Evolutionary conservation across 169 alveolate species (phyloP).

Genomic region (Cryptosporidium ubiquitum): DNA sequence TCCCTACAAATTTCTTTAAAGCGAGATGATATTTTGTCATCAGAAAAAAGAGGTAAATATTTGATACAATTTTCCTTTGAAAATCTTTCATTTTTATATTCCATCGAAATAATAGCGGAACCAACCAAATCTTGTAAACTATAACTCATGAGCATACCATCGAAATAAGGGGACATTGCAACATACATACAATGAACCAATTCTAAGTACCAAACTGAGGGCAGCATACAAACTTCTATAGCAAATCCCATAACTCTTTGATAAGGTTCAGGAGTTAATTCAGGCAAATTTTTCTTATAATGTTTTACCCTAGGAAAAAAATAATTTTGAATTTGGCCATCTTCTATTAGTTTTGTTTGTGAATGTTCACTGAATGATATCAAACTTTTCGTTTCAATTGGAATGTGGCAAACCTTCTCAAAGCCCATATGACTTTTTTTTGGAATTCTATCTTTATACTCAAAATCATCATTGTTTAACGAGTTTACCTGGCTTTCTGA

Average conservation of each 20-base stretch:
- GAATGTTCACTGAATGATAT: neutral
- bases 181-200: neutral
- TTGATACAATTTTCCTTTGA: neutral
- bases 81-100: neutral
- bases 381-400: neutral
- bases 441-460: neutral
- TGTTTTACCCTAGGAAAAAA: neutral
- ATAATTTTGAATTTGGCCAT: neutral
- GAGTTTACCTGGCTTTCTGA: neutral
- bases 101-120: constrained; percentile 23
- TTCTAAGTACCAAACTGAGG: constrained; percentile 18
- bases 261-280: constrained; percentile 17
- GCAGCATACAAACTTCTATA: constrained; percentile 14
- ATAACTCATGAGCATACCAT: constrained; percentile 4
- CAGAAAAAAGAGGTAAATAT: neutral
- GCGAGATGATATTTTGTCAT: neutral
- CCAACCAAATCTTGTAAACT: constrained; percentile 8
- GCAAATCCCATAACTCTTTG: constrained; percentile 58
- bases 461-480: neutral
- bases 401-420: neutral
- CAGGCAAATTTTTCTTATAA: neutral
- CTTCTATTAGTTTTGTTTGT: neutral
- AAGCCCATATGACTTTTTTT: neutral
- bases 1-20: neutral
- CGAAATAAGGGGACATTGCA: neutral